phyloP scores from a whole-genome alignment of 192 early-diverging fungal species.

The Mortierella alpina region DNA sequence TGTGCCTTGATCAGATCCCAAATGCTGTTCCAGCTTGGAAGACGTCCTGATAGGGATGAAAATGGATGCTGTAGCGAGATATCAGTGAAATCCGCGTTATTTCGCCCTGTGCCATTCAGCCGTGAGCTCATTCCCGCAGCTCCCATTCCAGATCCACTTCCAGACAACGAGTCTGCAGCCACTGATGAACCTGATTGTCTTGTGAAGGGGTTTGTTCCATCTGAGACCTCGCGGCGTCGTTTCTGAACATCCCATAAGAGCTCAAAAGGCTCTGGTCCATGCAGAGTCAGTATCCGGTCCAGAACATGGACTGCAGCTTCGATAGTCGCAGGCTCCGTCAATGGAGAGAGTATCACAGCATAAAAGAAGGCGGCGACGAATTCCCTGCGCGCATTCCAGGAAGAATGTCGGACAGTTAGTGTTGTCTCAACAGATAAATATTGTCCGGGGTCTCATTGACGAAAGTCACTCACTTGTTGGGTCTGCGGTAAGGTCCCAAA shows the following conservation, averaged over 20 bases:
- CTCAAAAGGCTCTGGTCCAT: slow-evolving; percentile 39
- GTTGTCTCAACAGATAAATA: too few species aligned
- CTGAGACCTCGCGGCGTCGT: slow-evolving; percentile 35
- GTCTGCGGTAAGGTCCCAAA: slow-evolving; percentile 37
- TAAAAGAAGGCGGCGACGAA: slow-evolving; percentile 45
- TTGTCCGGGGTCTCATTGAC: too few species aligned
- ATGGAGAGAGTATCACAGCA: slow-evolving; percentile 34
- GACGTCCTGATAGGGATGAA: slow-evolving; percentile 2
- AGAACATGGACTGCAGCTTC: slow-evolving; percentile 42
- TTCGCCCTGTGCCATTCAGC: background rate
- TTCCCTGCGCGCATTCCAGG: slow-evolving; percentile 3
- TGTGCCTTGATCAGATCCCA: slow-evolving; percentile 43
- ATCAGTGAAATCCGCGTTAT: background rate
- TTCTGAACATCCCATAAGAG: slow-evolving; percentile 41
- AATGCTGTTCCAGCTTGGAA: slow-evolving; percentile 40
- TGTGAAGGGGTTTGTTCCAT: slow-evolving; percentile 29
- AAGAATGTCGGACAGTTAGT: background rate
- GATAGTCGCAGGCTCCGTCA: slow-evolving; percentile 38
- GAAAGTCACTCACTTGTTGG: slow-evolving; percentile 24
- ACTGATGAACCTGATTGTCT: slow-evolving; percentile 5
- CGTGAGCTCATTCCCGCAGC: slow-evolving; percentile 13
- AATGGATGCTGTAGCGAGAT: background rate
- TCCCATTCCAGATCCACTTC: background rate
- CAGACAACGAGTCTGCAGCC: background rate
- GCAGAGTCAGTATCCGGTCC: slow-evolving; percentile 35